phyloP scores from a whole-genome alignment of 164 flowering plant genomes.

The Sedum album region DNA sequence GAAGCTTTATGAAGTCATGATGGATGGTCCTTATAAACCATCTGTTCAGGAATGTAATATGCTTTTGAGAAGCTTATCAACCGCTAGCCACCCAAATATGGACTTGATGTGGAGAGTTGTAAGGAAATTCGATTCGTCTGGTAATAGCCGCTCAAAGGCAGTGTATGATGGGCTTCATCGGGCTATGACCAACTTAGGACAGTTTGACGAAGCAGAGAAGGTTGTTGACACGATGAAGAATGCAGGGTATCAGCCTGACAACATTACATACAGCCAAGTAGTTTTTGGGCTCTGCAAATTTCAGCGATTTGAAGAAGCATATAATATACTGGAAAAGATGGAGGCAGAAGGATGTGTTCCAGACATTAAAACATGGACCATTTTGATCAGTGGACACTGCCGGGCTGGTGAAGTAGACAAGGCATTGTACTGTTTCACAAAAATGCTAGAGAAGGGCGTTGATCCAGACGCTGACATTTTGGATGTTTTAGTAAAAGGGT shows the following conservation, averaged over 20 bases:
- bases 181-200: constrained; percentile 54
- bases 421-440: constrained; percentile 50
- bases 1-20: constrained; percentile 82
- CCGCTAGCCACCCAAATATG: constrained; percentile 28
- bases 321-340: constrained; percentile 52
- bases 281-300: constrained; percentile 78
- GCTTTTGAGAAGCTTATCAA: constrained; percentile 44
- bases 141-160: constrained; percentile 50
- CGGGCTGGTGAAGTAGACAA: constrained; percentile 45
- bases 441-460: constrained; percentile 54
- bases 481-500: constrained; percentile 56
- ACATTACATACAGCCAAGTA: constrained; percentile 70
- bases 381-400: constrained; percentile 77
- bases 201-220: constrained; percentile 70
- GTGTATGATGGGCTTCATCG: constrained; percentile 77
- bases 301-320: constrained; percentile 66
- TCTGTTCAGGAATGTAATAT: constrained; percentile 40
- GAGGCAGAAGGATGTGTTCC: constrained; percentile 48
- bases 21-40: constrained; percentile 78
- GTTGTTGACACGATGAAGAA: constrained; percentile 51
- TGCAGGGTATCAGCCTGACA: constrained; percentile 74
- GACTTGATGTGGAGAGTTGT: constrained; percentile 59
- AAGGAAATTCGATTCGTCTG: constrained; percentile 47
- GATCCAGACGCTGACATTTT: constrained; percentile 73
- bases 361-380: constrained; percentile 44